These are phyloP conservation scores for Pythium sp. DNA, from an alignment of 352 stramenopile species.

Conservation along the genomic window DNA sequence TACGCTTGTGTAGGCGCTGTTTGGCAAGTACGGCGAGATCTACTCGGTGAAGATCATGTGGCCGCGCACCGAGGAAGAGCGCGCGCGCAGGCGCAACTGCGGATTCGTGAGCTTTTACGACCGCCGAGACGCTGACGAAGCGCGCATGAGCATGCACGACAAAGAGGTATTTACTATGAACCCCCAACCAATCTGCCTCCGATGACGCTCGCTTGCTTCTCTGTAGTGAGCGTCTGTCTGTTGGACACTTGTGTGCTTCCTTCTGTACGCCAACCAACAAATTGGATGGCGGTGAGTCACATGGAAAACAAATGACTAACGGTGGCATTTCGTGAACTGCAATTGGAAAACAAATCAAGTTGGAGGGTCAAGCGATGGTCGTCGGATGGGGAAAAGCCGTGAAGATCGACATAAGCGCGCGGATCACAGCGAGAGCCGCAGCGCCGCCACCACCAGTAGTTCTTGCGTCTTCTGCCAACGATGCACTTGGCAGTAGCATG, in stretches of 20 bases:
- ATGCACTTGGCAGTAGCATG: not conserved
- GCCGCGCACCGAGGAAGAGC: conserved; percentile 94
- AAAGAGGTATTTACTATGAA: conserved; percentile 46
- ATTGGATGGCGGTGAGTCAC: not conserved
- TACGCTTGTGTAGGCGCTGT: conserved; percentile 44
- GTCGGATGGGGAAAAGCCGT: conserved; percentile 82
- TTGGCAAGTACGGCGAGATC: conserved; percentile 89
- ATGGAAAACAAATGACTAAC: not conserved
- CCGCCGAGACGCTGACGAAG: conserved; percentile 79
- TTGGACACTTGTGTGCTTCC: too few relatives aligned
- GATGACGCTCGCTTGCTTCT: not conserved
- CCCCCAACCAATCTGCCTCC: not conserved
- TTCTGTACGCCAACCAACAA: not conserved
- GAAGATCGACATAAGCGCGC: conserved; percentile 50
- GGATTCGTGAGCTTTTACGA: conserved; percentile 96
- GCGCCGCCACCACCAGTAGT: conserved; percentile 10
- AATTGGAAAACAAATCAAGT: conserved; percentile 24
- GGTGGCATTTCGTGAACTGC: conserved; percentile 18
- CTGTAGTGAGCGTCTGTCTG: too few relatives aligned
- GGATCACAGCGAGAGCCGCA: conserved; percentile 14
- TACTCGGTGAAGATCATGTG: conserved; percentile 99
- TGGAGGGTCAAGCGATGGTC: conserved; percentile 73
- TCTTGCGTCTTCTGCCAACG: not conserved
- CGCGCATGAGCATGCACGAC: conserved; percentile 61
- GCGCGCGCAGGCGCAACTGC: conserved; percentile 85